Evolutionary conservation across 177 flowering plant species (phyloP).

Genomic region (Vitis hybrid): DNA sequence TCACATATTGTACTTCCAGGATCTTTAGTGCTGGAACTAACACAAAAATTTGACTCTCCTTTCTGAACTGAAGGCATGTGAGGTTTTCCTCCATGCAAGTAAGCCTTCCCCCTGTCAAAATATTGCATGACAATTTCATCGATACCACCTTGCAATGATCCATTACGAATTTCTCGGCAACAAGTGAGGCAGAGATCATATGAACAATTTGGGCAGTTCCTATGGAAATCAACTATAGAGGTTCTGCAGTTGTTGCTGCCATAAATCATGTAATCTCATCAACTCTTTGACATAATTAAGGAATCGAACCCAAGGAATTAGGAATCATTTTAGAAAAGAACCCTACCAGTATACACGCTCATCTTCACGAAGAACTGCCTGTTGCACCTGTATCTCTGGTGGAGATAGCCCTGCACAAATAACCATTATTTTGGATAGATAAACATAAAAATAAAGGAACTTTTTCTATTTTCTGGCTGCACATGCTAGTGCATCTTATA

Average conservation of each 20-base stretch:
- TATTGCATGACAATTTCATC: slow-evolving; percentile 1
- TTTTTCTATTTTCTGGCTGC: too few species aligned
- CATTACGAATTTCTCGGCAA: slow-evolving; percentile 11
- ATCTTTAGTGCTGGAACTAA: background rate
- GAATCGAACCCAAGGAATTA: background rate
- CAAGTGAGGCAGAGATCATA: slow-evolving; percentile 16
- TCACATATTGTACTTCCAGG: background rate
- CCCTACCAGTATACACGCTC: slow-evolving; percentile 14
- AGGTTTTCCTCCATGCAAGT: background rate
- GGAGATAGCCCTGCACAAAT: slow-evolving; percentile 6
- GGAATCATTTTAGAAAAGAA: background rate
- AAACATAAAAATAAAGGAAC: too few species aligned
- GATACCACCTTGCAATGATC: background rate
- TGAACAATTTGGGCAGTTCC: slow-evolving; percentile 11
- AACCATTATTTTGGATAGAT: background rate
- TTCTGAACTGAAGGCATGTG: background rate
- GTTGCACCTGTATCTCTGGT: slow-evolving; percentile 5
- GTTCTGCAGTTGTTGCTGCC: slow-evolving; percentile 12
- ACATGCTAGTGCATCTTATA: too few species aligned
- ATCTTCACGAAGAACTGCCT: background rate
- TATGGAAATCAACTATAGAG: slow-evolving; percentile 10
- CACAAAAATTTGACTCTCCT: background rate
- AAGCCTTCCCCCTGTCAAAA: slow-evolving; percentile 5
- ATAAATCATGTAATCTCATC: background rate
- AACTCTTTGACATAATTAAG: background rate